Evolutionary conservation across 192 early-diverging fungal genomes (phyloP).

Genomic region (Podila epicladia): DNA sequence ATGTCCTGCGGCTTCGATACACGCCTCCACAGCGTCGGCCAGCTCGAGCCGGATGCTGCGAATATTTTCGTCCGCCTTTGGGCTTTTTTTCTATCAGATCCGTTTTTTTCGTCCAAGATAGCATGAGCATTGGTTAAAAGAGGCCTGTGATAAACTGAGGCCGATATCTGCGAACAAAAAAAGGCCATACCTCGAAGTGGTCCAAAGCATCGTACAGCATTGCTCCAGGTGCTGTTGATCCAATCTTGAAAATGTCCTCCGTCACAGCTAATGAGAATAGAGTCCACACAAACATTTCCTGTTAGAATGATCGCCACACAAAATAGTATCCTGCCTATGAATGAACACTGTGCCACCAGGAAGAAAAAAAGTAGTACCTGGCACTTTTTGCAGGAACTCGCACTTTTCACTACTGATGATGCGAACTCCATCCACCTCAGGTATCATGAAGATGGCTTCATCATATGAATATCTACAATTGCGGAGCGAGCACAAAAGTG

Average conservation of each 20-base stretch:
- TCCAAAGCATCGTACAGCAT: conserved; percentile 89
- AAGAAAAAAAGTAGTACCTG: conserved; percentile 53
- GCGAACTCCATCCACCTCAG: conserved; percentile 93
- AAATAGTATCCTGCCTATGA: background rate
- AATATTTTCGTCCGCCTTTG: conserved; percentile 96
- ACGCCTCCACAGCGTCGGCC: conserved; percentile 87
- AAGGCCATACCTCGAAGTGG: conserved; percentile 64
- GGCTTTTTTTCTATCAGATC: conserved; percentile 66
- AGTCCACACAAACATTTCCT: background rate
- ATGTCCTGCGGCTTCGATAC: conserved; percentile 91
- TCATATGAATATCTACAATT: conserved; percentile 70
- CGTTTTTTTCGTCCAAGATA: too few relatives aligned
- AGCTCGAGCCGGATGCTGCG: conserved; percentile 86
- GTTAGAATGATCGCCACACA: background rate
- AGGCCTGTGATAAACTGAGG: background rate
- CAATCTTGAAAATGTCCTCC: conserved; percentile 92
- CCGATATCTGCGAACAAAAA: background rate
- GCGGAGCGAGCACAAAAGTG: conserved; percentile 9
- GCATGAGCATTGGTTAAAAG: background rate
- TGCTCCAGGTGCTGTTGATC: conserved; percentile 92
- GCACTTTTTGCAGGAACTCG: conserved; percentile 90
- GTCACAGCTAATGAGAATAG: conserved; percentile 60
- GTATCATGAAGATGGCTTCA: conserved; percentile 80
- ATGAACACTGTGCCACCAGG: too few relatives aligned
- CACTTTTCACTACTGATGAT: conserved; percentile 86